A percentile compares a stretch with the other conserved stretches of the same genome.
phyloP scores from a whole-genome alignment of 352 stramenopile genomes.

The Lagenidium giganteum region DNA sequence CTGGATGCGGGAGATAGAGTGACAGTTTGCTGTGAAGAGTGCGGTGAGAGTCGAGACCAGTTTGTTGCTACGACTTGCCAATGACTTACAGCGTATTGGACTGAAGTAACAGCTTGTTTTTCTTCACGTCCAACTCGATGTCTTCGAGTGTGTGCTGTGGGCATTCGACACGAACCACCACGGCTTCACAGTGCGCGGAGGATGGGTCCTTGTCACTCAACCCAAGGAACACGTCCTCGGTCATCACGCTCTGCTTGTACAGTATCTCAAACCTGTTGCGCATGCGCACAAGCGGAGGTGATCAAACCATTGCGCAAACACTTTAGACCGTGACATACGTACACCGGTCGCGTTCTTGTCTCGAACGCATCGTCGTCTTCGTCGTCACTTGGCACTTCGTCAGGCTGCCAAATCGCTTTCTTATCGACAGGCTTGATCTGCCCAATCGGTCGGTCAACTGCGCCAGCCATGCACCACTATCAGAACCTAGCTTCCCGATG shows the following conservation, averaged over 20 bases:
- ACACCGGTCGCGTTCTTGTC: slow-evolving; percentile 45
- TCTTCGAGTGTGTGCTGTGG: slow-evolving; percentile 58
- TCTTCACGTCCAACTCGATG: slow-evolving; percentile 78
- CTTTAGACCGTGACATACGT: slow-evolving; percentile 1
- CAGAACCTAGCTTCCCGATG: not conserved
- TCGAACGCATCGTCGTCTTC: slow-evolving; percentile 69
- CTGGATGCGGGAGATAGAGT: slow-evolving; percentile 67
- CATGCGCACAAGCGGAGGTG: not conserved
- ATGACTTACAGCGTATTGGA: slow-evolving; percentile 46
- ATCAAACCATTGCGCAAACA: not conserved
- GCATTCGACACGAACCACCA: slow-evolving; percentile 73
- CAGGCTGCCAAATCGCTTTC: slow-evolving; percentile 67
- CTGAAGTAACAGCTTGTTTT: slow-evolving; percentile 67
- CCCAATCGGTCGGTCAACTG: slow-evolving; percentile 61
- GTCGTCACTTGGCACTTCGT: slow-evolving; percentile 70
- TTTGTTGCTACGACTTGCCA: not conserved
- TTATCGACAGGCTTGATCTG: slow-evolving; percentile 55
- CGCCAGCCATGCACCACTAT: no score
- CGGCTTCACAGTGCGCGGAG: slow-evolving; percentile 69
- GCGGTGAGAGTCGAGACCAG: slow-evolving; percentile 3
- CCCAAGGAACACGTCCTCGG: slow-evolving; percentile 80
- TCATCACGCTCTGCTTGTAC: slow-evolving; percentile 86
- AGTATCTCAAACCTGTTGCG: slow-evolving; percentile 68
- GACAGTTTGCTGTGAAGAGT: slow-evolving; percentile 44
- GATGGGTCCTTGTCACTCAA: slow-evolving; percentile 83